Evolutionary conservation across 1,284 basidiomycete species (phyloP).

Genomic region (Apiotrichum mycotoxinovorans): DNA sequence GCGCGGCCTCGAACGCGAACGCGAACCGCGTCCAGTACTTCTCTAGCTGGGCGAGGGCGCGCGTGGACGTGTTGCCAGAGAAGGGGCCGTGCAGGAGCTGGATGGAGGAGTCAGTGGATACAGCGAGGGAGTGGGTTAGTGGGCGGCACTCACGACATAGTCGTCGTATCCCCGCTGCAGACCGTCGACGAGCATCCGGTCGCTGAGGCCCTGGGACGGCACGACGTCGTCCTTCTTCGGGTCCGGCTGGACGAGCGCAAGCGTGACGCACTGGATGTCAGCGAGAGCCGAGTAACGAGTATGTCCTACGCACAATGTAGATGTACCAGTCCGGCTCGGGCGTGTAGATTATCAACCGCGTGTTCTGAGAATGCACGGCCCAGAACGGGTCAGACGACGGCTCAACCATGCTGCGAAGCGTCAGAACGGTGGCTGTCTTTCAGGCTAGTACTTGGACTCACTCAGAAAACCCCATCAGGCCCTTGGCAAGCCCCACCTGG

Average conservation of each 20-base stretch:
- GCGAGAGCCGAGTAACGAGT: neutral
- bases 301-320: constrained; percentile 28
- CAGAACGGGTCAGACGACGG: constrained; percentile 21
- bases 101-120: constrained; percentile 9
- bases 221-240: constrained; percentile 14
- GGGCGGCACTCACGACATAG: constrained; percentile 35
- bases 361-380: constrained; percentile 33
- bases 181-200: constrained; percentile 33
- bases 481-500: constrained; percentile 44
- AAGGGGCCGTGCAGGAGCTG: constrained; percentile 37
- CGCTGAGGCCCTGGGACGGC: constrained; percentile 28
- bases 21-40: constrained; percentile 44
- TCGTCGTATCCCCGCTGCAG: constrained; percentile 41
- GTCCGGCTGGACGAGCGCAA: neutral
- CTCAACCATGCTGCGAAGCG: constrained; percentile 33
- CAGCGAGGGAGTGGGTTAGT: constrained; percentile 18
- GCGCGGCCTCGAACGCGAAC: constrained; percentile 30
- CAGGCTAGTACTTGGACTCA: constrained; percentile 21
- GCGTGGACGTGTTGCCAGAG: constrained; percentile 15
- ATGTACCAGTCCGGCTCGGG: constrained; percentile 41
- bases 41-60: constrained; percentile 24
- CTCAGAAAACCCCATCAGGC: constrained; percentile 44
- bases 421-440: too few species aligned
- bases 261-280: neutral
- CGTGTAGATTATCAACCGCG: constrained; percentile 34